Evolutionary conservation across 225 moss, liverwort and hornwort genomes (phyloP).

Genomic region (Neckera pumila): DNA sequence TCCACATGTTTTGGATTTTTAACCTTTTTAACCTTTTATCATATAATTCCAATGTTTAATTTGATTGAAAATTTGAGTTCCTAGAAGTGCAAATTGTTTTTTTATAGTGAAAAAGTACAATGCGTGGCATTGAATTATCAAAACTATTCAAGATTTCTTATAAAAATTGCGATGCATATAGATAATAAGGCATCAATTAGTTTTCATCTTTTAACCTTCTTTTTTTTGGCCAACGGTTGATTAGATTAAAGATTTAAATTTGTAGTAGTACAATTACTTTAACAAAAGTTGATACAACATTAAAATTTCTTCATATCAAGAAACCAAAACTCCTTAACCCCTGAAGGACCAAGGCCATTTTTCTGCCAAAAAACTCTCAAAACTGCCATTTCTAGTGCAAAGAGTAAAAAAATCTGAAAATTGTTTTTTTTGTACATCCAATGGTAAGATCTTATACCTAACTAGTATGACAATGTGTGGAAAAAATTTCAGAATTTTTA

Average conservation of each 20-base stretch:
- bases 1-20: neutral
- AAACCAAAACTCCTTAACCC: neutral
- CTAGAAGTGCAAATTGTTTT: neutral
- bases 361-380: too few relatives aligned
- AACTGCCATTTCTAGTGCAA: too few relatives aligned
- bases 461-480: too few relatives aligned
- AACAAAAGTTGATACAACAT: neutral
- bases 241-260: neutral
- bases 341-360: too few relatives aligned
- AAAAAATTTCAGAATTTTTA: too few relatives aligned
- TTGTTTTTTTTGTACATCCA: too few relatives aligned
- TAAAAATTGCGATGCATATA: neutral
- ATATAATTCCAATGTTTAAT: neutral
- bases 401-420: too few relatives aligned
- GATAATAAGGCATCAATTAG: neutral
- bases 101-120: neutral
- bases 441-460: too few relatives aligned
- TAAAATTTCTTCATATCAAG: neutral
- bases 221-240: neutral
- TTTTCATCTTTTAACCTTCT: neutral
- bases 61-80: neutral
- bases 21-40: neutral
- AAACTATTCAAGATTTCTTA: neutral
- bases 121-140: neutral
- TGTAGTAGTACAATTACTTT: neutral